Evolutionary conservation across 441 rosid species (phyloP), one percentile per base, ranked within the genome.

Genomic region (Kokia cookei): DNA sequence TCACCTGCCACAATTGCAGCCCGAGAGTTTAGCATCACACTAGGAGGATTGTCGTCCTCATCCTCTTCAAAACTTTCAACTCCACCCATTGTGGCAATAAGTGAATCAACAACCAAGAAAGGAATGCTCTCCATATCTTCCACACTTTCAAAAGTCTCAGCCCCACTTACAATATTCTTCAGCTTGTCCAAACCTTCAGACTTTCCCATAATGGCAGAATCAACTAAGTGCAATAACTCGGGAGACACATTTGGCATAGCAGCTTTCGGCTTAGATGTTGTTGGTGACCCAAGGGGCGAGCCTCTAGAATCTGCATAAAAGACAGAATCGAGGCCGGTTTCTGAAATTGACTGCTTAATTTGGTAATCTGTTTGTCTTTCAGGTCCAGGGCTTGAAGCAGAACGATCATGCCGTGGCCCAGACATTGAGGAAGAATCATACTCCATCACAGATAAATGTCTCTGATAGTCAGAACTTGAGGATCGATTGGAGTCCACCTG

Each of bases 131-230:
- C 98, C 40, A 89, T 69, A 77, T 94, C 97, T 71, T 88, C 98
- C 65, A 89, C 98, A 71, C 76, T 69, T 68, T 83, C 97, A 87
- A 89, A 94, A 79, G 73, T 91, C 82, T 96, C 97, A 79, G 73
- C 80, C 50, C 98, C 98, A 53, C 86, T 84, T 13, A 92, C 97
- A 76, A 94, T 88, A 81, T 91, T 94, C 90, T 88, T 94, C 77
- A 96, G 89, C 77, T 88, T 96, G 47, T 84, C 89, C 79, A 96
- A 82, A 88, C 94, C 89, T 84, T 94, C 96, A 72, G 93, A 91
- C 83, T 94, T 94, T 51, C 99, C 99, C 99, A 94, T 96, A 77
- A 96, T 96, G 73, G 96, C 98, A 73, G 99, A 96, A 90, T 96
- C 99, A 79, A 96, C 97, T 75, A 96, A 84, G 83, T 96, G 99